These are phyloP conservation scores for Decorospora gaudefroyi DNA, from an alignment of 2,329 filamentous ascomycete species.

Conservation along the genomic window DNA sequence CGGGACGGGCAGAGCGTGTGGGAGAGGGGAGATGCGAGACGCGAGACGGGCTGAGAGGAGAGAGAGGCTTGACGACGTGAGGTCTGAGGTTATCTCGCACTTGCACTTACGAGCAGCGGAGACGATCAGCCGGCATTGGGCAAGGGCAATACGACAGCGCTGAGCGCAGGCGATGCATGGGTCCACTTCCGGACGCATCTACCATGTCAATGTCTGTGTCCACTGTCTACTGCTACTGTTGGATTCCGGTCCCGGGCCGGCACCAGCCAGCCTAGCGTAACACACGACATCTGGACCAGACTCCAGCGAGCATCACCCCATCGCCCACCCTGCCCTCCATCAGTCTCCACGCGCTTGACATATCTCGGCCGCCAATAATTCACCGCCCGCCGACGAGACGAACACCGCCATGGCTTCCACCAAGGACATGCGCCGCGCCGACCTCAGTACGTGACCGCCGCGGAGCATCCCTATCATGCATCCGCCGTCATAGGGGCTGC, in stretches of 20 bases:
- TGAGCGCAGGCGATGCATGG: constrained; percentile 13
- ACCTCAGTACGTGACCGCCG: constrained; percentile 64
- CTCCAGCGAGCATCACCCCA: constrained; percentile 22
- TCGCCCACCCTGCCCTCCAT: constrained; percentile 12
- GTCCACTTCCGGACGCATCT: constrained; percentile 5
- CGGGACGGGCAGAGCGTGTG: constrained; percentile 12
- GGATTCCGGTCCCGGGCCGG: constrained; percentile 5
- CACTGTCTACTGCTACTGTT: not conserved
- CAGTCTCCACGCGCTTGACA: constrained; percentile 12
- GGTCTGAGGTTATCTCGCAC: constrained; percentile 18
- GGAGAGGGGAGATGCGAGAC: not conserved
- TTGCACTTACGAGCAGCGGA: constrained; percentile 20
- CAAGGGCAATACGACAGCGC: constrained; percentile 12
- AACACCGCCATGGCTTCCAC: constrained; percentile 63
- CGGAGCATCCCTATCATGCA: not conserved
- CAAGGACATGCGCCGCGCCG: constrained; percentile 75
- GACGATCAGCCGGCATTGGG: constrained; percentile 17
- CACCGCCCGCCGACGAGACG: constrained; percentile 18
- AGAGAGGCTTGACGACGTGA: constrained; percentile 4
- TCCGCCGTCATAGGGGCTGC: constrained; percentile 9
- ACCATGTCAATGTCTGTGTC: constrained; percentile 1
- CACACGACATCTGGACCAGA: constrained; percentile 6
- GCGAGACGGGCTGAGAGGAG: not conserved
- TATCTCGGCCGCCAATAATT: constrained; percentile 15
- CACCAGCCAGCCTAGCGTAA: constrained; percentile 2